Evolutionary conservation across 2,329 filamentous ascomycete species (phyloP).

Genomic region (Aschersonia sp.): DNA sequence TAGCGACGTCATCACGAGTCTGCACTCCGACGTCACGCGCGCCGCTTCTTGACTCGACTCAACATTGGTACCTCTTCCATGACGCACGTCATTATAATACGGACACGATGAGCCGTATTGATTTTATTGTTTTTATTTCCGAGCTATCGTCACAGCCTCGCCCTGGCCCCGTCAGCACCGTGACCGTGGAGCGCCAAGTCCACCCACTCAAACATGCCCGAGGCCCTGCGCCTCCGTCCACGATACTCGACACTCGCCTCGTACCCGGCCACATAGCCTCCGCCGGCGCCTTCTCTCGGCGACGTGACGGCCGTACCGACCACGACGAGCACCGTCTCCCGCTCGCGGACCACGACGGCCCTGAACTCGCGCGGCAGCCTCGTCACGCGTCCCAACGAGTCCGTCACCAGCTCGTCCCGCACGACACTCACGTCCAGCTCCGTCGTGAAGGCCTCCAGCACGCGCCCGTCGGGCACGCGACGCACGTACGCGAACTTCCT

Average conservation of each 20-base stretch:
- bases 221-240: background rate
- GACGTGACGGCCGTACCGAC: background rate
- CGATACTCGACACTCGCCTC: background rate
- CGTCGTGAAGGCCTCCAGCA: background rate
- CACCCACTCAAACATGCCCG: slow-evolving; percentile 1
- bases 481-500: background rate
- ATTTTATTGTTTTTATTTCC: no score
- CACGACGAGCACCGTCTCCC: background rate
- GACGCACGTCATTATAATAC: no score
- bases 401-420: background rate
- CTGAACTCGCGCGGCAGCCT: background rate
- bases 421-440: background rate
- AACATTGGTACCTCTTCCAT: no score
- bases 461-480: background rate
- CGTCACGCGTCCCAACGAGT: background rate
- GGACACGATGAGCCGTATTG: no score
- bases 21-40: no score
- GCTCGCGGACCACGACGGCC: background rate
- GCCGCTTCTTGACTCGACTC: no score
- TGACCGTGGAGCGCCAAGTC: background rate
- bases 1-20: no score
- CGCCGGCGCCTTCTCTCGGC: background rate
- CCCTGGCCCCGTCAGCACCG: background rate
- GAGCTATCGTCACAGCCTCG: no score
- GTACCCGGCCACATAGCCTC: background rate